Percentiles rank a stretch among this genome's conserved stretches.
Conservation (phyloP, 352 stramenopile genomes). For the Phytophthora fragariae region DNA sequence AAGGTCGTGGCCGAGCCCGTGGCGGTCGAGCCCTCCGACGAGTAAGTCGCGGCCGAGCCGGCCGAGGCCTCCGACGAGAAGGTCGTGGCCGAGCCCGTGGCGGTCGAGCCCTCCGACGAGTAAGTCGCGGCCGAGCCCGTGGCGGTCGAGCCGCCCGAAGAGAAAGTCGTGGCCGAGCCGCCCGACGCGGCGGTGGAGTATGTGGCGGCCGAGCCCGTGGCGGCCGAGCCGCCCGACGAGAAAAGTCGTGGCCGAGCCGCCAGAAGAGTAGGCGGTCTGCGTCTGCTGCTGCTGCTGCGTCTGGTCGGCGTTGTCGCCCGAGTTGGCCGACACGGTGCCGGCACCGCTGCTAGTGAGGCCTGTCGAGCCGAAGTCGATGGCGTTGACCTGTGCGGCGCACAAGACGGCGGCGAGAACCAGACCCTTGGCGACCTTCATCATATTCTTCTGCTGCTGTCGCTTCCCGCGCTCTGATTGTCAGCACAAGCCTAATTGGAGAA, state of each 20-base stretch:
- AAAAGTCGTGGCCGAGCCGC: conserved; percentile 15
- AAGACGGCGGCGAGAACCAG: conserved; percentile 67
- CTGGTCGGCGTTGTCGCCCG: conserved; percentile 15
- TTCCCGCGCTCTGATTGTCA: not conserved
- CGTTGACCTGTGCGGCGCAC: conserved; percentile 58
- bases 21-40: not conserved
- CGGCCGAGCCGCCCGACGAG: not conserved
- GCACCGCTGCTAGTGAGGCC: conserved; percentile 24
- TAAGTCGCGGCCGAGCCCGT: conserved; percentile 13
- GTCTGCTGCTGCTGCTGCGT: conserved; percentile 20
- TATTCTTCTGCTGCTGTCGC: conserved; percentile 22
- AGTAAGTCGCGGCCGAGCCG: conserved; percentile 25
- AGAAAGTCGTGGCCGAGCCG: not conserved
- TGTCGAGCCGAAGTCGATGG: conserved; percentile 53
- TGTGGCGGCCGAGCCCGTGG: not conserved
- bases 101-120: not conserved
- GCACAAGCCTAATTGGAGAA: conserved; percentile 46
- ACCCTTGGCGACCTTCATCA: conserved; percentile 55
- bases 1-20: conserved; percentile 27
- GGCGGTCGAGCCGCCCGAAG: conserved; percentile 5
- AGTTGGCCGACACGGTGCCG: conserved; percentile 37
- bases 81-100: conserved; percentile 26
- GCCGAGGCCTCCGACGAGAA: not conserved
- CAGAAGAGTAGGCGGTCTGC: not conserved
- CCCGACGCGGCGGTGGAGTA: not conserved